These are phyloP conservation scores for Asparagopsis taxiformis DNA, from an alignment of 31 red algal genomes.

Conservation along the genomic window DNA sequence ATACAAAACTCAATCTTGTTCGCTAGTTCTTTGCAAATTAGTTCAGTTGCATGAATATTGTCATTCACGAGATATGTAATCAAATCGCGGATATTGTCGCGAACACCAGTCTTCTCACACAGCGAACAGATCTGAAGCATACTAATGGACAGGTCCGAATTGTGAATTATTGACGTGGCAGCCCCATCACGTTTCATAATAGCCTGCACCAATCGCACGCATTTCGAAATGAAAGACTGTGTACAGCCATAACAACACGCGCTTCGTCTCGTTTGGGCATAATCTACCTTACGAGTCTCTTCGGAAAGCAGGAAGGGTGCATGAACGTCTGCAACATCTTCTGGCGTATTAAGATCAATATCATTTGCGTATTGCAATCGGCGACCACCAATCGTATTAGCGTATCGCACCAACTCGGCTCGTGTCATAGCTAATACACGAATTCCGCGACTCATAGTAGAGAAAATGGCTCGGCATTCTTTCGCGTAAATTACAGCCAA, in stretches of 20 bases:
- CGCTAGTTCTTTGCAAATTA: constrained; percentile 57
- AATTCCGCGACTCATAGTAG: constrained; percentile 62
- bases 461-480: constrained; percentile 59
- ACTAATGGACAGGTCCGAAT: constrained; percentile 29
- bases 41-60: constrained; percentile 42
- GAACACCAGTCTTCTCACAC: constrained; percentile 51
- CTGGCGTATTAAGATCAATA: background rate
- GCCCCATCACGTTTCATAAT: constrained; percentile 16
- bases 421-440: constrained; percentile 60
- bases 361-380: constrained; percentile 57
- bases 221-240: constrained; percentile 70
- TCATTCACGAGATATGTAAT: constrained; percentile 66
- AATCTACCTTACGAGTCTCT: background rate
- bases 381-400: constrained; percentile 59
- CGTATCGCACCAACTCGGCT: constrained; percentile 80
- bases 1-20: constrained; percentile 82
- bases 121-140: constrained; percentile 61
- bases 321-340: background rate
- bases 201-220: constrained; percentile 36
- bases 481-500: constrained; percentile 64
- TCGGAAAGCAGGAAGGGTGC: background rate
- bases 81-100: constrained; percentile 48
- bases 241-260: constrained; percentile 73
- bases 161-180: constrained; percentile 9
- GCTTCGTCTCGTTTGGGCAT: background rate